Conservation (phyloP, 169 alveolate species). For the Plasmodium chabaudi region DNA sequence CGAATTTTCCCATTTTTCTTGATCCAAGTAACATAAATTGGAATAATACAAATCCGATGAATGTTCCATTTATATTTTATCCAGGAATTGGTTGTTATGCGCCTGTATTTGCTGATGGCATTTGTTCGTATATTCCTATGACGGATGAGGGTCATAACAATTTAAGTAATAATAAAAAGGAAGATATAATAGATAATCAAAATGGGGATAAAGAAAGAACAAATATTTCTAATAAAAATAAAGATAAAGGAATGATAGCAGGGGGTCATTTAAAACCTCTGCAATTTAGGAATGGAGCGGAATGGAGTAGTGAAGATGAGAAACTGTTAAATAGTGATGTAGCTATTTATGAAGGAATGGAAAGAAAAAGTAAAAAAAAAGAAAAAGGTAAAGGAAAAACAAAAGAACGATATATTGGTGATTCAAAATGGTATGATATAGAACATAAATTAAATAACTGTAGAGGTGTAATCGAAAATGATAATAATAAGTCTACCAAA, state of each 20-base stretch:
- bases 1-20: neutral
- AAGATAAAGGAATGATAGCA: slow-evolving; percentile 17
- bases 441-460: slow-evolving; percentile 46
- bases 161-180: neutral
- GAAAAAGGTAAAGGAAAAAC: neutral
- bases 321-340: slow-evolving; percentile 11
- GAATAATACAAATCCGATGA: neutral
- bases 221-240: neutral
- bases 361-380: neutral
- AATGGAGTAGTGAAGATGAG: slow-evolving; percentile 56
- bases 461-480: slow-evolving; percentile 34
- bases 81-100: neutral
- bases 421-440: slow-evolving; percentile 55
- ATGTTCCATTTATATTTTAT: neutral
- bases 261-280: slow-evolving; percentile 40
- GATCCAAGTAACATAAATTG: neutral
- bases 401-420: slow-evolving; percentile 30
- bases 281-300: slow-evolving; percentile 52
- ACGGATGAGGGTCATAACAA: neutral
- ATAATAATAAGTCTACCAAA: neutral
- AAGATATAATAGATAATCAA: neutral
- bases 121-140: neutral
- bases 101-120: neutral
- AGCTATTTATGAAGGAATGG: neutral
- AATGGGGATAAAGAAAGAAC: neutral